A percentile compares a stretch with the other conserved stretches of the same genome.
Evolutionary conservation across 176 grass and related monocot species (phyloP).

Genomic region (Eleusine indica): DNA sequence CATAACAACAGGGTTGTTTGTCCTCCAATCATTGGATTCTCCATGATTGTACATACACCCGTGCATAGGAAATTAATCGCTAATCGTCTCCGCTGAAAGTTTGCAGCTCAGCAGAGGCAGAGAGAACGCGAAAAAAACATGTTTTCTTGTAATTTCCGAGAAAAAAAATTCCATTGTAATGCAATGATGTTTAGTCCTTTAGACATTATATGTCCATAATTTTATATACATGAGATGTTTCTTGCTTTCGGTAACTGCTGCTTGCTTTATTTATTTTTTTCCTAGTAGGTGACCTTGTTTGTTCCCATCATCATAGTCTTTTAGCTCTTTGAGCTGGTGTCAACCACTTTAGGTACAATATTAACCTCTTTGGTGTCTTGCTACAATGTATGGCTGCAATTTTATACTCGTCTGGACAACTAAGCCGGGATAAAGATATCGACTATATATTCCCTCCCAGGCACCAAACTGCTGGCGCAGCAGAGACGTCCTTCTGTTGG

Average conservation of each 20-base stretch:
- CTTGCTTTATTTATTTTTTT: not conserved
- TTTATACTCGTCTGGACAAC: slow-evolving; percentile 14
- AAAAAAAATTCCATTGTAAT: not conserved
- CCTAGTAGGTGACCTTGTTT: not conserved
- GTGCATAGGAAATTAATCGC: not conserved
- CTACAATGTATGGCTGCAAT: slow-evolving; percentile 6
- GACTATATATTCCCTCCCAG: slow-evolving; percentile 21
- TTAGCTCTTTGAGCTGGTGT: slow-evolving; percentile 25
- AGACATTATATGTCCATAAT: slow-evolving; percentile 3
- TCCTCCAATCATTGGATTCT: slow-evolving; percentile 39
- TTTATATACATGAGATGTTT: slow-evolving; percentile 14
- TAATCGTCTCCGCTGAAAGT: not conserved
- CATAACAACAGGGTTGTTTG: slow-evolving; percentile 27
- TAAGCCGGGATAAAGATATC: not conserved
- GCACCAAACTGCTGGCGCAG: slow-evolving; percentile 35
- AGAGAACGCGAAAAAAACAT: not conserved
- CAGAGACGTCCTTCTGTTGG: slow-evolving; percentile 24
- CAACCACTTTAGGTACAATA: slow-evolving; percentile 36
- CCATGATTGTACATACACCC: slow-evolving; percentile 35
- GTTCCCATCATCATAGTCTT: not conserved
- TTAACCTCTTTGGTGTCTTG: slow-evolving; percentile 20
- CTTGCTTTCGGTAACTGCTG: slow-evolving; percentile 9
- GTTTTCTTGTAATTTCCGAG: not conserved
- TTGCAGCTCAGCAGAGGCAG: slow-evolving; percentile 1
- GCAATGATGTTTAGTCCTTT: slow-evolving; percentile 5